Percentiles rank a stretch among this genome's conserved stretches.
Conservation (phyloP, 73 alveolate genomes). For the Paramecium biaurelia region DNA sequence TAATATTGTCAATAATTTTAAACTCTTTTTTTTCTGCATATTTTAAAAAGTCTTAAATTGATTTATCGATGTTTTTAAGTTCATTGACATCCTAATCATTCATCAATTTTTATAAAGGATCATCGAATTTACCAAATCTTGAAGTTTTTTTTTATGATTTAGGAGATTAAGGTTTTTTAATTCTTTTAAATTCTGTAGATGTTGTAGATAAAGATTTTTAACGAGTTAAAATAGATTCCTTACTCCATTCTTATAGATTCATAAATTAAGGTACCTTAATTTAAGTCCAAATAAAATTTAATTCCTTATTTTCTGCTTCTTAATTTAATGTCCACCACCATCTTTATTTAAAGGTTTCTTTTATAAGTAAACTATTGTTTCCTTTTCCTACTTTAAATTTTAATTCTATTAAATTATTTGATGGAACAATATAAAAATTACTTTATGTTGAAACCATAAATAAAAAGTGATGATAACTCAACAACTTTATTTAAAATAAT, state of each 20-base stretch:
- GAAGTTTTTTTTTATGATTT: not conserved
- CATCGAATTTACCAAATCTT: conserved; percentile 14
- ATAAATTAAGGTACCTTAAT: not conserved
- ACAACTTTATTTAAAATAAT: not conserved
- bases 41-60: not conserved
- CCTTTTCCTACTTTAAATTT: conserved; percentile 43
- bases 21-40: not conserved
- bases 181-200: not conserved
- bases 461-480: conserved; percentile 4
- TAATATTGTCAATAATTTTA: not conserved
- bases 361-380: not conserved
- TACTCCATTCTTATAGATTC: not conserved
- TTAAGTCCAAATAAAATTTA: conserved; percentile 43
- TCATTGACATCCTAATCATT: not conserved
- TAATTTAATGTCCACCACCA: conserved; percentile 48
- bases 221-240: not conserved
- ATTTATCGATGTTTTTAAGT: not conserved
- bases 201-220: not conserved
- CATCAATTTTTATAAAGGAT: conserved; percentile 15
- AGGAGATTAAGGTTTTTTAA: not conserved
- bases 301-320: not conserved
- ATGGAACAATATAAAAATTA: not conserved
- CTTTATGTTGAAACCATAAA: conserved; percentile 3
- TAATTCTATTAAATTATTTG: not conserved
- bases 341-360: conserved; percentile 27